phyloP scores from a whole-genome alignment of 495 filamentous ascomycete species.

The Penicillium goetzii region DNA sequence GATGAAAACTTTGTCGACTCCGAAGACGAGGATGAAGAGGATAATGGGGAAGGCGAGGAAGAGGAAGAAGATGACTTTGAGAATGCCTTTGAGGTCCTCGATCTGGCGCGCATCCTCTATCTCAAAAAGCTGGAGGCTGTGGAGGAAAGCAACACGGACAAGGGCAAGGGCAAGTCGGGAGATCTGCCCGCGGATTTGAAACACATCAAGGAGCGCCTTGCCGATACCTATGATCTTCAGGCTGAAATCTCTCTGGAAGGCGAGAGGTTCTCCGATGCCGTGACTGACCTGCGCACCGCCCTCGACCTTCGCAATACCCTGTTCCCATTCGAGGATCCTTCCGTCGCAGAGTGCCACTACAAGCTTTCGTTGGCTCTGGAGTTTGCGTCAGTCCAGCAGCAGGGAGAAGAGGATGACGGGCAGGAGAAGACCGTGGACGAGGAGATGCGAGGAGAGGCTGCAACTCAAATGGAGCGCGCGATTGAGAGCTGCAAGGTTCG shows the following conservation, averaged over 20 bases:
- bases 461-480: slow-evolving; percentile 75
- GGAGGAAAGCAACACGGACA: slow-evolving; percentile 41
- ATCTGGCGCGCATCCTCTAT: slow-evolving; percentile 84
- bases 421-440: slow-evolving; percentile 59
- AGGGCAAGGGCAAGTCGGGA: slow-evolving; percentile 54
- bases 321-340: slow-evolving; percentile 74
- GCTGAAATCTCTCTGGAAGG: slow-evolving; percentile 95
- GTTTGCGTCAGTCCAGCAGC: slow-evolving; percentile 79
- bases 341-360: slow-evolving; percentile 91
- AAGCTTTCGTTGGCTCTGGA: slow-evolving; percentile 95
- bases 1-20: slow-evolving; percentile 87
- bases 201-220: slow-evolving; percentile 78
- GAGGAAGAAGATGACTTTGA: slow-evolving; percentile 86
- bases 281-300: slow-evolving; percentile 74
- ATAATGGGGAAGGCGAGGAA: slow-evolving; percentile 44
- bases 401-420: slow-evolving; percentile 43
- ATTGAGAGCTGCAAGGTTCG: slow-evolving; percentile 78
- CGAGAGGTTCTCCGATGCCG: slow-evolving; percentile 81
- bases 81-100: slow-evolving; percentile 87
- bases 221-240: slow-evolving; percentile 88
- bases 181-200: slow-evolving; percentile 54
- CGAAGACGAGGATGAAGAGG: slow-evolving; percentile 71
- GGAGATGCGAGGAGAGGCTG: slow-evolving; percentile 73
- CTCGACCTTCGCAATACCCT: slow-evolving; percentile 76
- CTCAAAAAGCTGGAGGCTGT: slow-evolving; percentile 58